Conservation (phyloP, 1,139 yeast genomes). For the Nakaseomyces uthaithaninus region DNA sequence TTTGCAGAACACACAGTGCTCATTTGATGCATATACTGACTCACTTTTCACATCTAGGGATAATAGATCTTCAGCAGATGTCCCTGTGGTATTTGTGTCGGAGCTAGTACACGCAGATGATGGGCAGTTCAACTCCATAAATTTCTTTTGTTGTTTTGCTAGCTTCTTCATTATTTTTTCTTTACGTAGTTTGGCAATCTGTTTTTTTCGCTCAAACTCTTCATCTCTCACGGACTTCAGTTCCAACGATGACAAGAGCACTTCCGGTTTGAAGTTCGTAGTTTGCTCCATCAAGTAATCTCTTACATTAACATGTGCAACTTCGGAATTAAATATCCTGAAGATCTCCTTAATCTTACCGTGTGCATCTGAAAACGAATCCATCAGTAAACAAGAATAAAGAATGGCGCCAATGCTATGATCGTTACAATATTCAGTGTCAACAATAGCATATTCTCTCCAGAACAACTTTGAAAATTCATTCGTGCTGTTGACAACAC, state of each 20-base stretch:
- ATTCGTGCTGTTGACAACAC: conserved; percentile 32
- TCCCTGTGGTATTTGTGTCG: conserved; percentile 27
- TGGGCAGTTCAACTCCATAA: conserved; percentile 43
- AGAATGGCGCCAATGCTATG: conserved; percentile 41
- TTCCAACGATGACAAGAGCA: conserved; percentile 22
- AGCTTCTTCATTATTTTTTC: conserved; percentile 68
- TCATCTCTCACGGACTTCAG: conserved; percentile 22
- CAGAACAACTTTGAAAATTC: conserved; percentile 29
- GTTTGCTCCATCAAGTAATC: conserved; percentile 32
- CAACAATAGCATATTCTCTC: conserved; percentile 33
- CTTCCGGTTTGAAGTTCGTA: conserved; percentile 26
- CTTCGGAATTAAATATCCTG: conserved; percentile 31
- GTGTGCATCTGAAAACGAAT: conserved; percentile 38
- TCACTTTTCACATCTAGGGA: conserved; percentile 32
- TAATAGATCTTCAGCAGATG: conserved; percentile 31
- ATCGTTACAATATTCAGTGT: conserved; percentile 36
- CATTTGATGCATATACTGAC: conserved; percentile 67
- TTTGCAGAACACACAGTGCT: conserved; percentile 82
- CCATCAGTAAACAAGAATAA: conserved; percentile 39
- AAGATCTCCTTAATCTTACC: conserved; percentile 51
- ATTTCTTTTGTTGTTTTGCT: conserved; percentile 66
- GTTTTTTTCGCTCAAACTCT: conserved; percentile 53
- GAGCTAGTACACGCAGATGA: conserved; percentile 29
- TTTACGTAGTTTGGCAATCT: conserved; percentile 64
- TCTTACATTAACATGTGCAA: conserved; percentile 28